phyloP scores from a whole-genome alignment of 1,284 basidiomycete species.

The Coriolopsis trogii region DNA sequence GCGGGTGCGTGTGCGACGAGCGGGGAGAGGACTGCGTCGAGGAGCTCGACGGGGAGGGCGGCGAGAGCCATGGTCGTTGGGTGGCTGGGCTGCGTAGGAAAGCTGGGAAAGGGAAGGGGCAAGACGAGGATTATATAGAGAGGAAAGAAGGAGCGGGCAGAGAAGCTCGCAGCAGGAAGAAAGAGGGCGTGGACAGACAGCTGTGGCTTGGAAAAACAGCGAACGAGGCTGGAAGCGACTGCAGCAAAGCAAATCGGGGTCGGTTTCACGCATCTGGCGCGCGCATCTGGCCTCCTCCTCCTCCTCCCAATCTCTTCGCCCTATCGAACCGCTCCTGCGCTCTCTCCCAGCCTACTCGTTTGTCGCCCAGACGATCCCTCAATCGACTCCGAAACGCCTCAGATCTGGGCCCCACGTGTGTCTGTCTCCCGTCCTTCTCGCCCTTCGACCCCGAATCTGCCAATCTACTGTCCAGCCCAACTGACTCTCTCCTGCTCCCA shows the following conservation, averaged over 20 bases:
- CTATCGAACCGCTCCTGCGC: slow-evolving; percentile 1
- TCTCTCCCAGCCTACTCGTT: slow-evolving; percentile 7
- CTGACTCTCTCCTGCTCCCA: slow-evolving; percentile 2
- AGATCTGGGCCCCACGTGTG: slow-evolving; percentile 11
- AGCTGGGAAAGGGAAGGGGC: background rate
- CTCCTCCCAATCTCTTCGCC: background rate
- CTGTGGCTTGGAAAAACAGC: background rate
- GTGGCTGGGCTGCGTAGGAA: slow-evolving; percentile 5
- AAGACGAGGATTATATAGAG: slow-evolving; percentile 7
- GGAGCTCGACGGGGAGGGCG: slow-evolving; percentile 37
- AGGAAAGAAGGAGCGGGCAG: background rate
- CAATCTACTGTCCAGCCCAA: background rate
- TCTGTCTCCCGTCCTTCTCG: slow-evolving; percentile 10
- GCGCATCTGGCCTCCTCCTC: no score
- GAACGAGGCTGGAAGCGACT: background rate
- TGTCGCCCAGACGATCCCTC: slow-evolving; percentile 19
- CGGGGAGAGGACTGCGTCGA: slow-evolving; percentile 34
- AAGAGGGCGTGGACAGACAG: background rate
- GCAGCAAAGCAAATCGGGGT: no score
- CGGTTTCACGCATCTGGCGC: no score
- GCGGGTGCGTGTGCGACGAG: slow-evolving; percentile 29
- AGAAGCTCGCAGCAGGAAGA: background rate
- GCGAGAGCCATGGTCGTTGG: slow-evolving; percentile 34
- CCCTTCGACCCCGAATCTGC: background rate
- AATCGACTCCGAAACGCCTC: background rate